Percentiles rank a stretch among this genome's conserved stretches.
These are phyloP conservation scores for Blastomyces silverae DNA, from an alignment of 2,329 filamentous ascomycete species.

Conservation along the genomic window DNA sequence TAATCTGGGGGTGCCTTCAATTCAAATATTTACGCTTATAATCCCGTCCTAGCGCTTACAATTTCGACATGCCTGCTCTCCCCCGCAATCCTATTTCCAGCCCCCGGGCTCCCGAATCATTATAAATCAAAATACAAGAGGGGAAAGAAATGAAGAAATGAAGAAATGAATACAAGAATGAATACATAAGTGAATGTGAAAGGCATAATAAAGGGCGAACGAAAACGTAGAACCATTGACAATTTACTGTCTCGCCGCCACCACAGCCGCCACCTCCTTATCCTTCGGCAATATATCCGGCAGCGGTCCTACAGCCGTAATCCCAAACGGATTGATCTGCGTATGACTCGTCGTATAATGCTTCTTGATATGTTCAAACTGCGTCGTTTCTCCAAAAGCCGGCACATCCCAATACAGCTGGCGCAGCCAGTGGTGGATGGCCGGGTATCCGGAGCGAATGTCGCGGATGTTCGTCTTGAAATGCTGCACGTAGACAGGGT, in stretches of 20 bases:
- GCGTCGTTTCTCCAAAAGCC: conserved; percentile 73
- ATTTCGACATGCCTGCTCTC: too few relatives aligned
- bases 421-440: conserved; percentile 72
- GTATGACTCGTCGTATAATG: conserved; percentile 61
- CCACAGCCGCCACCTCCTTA: conserved; percentile 60
- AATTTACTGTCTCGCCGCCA: neutral
- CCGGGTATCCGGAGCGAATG: conserved; percentile 75
- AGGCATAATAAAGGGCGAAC: neutral
- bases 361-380: conserved; percentile 93
- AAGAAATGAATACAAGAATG: neutral
- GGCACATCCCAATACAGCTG: conserved; percentile 75
- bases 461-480: conserved; percentile 78
- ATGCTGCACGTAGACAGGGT: conserved; percentile 74
- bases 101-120: too few relatives aligned
- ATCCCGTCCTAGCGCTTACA: too few relatives aligned
- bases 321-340: conserved; percentile 60
- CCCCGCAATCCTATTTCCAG: too few relatives aligned
- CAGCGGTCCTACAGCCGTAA: conserved; percentile 78
- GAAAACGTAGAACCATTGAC: neutral
- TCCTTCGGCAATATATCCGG: conserved; percentile 72
- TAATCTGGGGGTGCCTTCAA: too few relatives aligned
- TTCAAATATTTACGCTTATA: too few relatives aligned
- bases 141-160: too few relatives aligned
- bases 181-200: neutral
- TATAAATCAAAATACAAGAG: too few relatives aligned